A percentile compares a stretch with the other conserved stretches of the same genome.
phyloP scores from a whole-genome alignment of 352 stramenopile species.

The Pythium scleroteichum region DNA sequence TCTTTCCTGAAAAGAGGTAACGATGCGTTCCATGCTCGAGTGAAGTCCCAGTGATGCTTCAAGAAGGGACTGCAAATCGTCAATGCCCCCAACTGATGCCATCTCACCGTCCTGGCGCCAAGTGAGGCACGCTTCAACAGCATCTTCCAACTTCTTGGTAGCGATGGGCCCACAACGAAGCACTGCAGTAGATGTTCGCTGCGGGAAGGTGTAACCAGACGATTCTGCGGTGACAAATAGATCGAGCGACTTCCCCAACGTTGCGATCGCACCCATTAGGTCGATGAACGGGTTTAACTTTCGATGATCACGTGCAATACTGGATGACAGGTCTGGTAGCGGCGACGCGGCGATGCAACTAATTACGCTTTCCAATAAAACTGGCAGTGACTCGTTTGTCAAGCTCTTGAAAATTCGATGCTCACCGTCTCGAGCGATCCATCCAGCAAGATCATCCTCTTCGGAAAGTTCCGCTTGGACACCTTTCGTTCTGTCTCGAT shows the following conservation, averaged over 20 bases:
- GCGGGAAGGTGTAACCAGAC: slow-evolving; percentile 51
- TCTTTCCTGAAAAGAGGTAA: slow-evolving; percentile 58
- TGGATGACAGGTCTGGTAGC: slow-evolving; percentile 22
- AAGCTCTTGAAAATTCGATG: slow-evolving; percentile 67
- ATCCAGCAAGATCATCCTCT: slow-evolving; percentile 32
- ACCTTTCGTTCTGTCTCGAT: background rate
- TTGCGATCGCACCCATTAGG: slow-evolving; percentile 38
- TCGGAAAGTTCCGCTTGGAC: slow-evolving; percentile 13
- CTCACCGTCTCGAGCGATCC: slow-evolving; percentile 44
- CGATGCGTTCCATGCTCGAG: slow-evolving; percentile 38
- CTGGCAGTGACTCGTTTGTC: slow-evolving; percentile 59
- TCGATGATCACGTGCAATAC: background rate
- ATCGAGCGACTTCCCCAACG: slow-evolving; percentile 42
- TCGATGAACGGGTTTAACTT: slow-evolving; percentile 38
- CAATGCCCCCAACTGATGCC: slow-evolving; percentile 30
- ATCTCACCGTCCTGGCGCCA: slow-evolving; percentile 19
- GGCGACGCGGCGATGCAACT: slow-evolving; percentile 56
- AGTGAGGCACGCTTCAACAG: slow-evolving; percentile 8
- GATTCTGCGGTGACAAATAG: slow-evolving; percentile 55
- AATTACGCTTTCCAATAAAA: slow-evolving; percentile 57
- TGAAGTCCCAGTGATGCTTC: slow-evolving; percentile 35
- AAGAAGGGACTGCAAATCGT: slow-evolving; percentile 50
- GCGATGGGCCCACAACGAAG: slow-evolving; percentile 21
- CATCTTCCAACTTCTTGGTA: slow-evolving; percentile 11
- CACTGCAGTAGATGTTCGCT: slow-evolving; percentile 34